Conservation (phyloP, 2,329 filamentous ascomycete genomes). For the Phoma sp. region DNA sequence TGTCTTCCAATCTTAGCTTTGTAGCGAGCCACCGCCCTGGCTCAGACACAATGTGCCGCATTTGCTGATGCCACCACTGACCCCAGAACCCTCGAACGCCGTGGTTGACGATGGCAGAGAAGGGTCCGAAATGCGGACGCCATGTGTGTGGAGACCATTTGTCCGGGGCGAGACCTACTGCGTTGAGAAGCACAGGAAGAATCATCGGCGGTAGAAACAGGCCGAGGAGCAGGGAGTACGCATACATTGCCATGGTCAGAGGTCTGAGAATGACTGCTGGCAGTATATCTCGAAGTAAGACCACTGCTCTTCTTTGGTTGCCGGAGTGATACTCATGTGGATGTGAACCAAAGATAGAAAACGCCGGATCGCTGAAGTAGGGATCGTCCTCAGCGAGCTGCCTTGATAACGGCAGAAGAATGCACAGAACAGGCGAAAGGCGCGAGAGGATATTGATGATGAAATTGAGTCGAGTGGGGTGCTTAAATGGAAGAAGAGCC, state of each 20-base stretch:
- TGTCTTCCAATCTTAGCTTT: background rate
- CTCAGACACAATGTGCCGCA: slow-evolving; percentile 18
- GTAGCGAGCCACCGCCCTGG: slow-evolving; percentile 8
- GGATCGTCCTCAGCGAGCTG: slow-evolving; percentile 7
- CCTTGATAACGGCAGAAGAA: slow-evolving; percentile 14
- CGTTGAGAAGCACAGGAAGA: slow-evolving; percentile 3
- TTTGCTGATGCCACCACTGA: slow-evolving; percentile 21
- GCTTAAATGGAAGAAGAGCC: background rate
- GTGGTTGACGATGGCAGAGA: slow-evolving; percentile 3
- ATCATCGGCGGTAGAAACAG: slow-evolving; percentile 15
- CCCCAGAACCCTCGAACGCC: slow-evolving; percentile 17
- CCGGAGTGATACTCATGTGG: background rate
- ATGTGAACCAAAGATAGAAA: background rate
- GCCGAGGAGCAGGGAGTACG: slow-evolving; percentile 10
- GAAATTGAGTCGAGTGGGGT: background rate
- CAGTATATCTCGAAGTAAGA: background rate
- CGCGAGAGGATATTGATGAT: background rate
- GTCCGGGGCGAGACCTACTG: background rate
- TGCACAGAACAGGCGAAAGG: slow-evolving; percentile 5
- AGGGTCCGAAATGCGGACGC: slow-evolving; percentile 13
- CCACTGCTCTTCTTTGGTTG: background rate
- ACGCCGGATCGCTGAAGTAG: slow-evolving; percentile 9
- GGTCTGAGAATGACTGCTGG: slow-evolving; percentile 8
- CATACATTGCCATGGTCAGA: slow-evolving; percentile 10
- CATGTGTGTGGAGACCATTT: slow-evolving; percentile 13